Conservation (phyloP, 768 basidiomycete species). For the Lactarius hatsudake region DNA sequence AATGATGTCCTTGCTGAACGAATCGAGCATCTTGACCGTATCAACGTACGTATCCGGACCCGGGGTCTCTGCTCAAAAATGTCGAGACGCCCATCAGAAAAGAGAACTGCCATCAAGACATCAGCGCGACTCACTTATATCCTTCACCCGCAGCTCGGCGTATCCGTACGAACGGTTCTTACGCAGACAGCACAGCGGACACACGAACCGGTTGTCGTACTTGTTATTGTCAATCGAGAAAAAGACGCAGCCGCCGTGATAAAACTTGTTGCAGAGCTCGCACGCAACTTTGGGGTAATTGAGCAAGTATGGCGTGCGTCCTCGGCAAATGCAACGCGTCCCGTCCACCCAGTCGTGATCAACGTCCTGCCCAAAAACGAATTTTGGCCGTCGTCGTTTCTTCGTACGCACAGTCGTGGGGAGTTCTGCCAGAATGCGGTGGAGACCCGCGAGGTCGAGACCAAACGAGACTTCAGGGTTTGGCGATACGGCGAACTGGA, state of each 20-base stretch:
- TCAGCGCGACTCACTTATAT: slow-evolving; percentile 46
- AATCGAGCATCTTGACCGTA: slow-evolving; percentile 69
- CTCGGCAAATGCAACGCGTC: slow-evolving; percentile 80
- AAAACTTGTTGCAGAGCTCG: slow-evolving; percentile 59
- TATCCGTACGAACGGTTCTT: slow-evolving; percentile 69
- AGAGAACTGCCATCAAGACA: neutral
- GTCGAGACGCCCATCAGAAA: slow-evolving; percentile 16
- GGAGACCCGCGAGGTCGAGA: slow-evolving; percentile 76
- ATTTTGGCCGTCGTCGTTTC: slow-evolving; percentile 61
- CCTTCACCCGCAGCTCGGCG: slow-evolving; percentile 72
- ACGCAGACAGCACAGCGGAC: slow-evolving; percentile 75
- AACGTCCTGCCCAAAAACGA: slow-evolving; percentile 73
- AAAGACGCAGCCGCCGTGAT: slow-evolving; percentile 77
- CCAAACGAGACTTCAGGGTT: slow-evolving; percentile 80
- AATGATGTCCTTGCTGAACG: slow-evolving; percentile 67
- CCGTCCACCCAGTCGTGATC: slow-evolving; percentile 72
- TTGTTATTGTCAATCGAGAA: slow-evolving; percentile 48
- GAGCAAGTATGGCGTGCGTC: slow-evolving; percentile 57
- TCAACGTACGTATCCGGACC: slow-evolving; percentile 65
- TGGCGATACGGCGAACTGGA: slow-evolving; percentile 85
- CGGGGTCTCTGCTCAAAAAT: slow-evolving; percentile 40
- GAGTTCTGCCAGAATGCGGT: slow-evolving; percentile 73
- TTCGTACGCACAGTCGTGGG: slow-evolving; percentile 47
- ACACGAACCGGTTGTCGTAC: slow-evolving; percentile 49
- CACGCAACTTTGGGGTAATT: slow-evolving; percentile 66